Evolutionary conservation across 164 flowering plant genomes (phyloP), one percentile per base, ranked within the genome.

Genomic region (Stephania yunnanensis): DNA sequence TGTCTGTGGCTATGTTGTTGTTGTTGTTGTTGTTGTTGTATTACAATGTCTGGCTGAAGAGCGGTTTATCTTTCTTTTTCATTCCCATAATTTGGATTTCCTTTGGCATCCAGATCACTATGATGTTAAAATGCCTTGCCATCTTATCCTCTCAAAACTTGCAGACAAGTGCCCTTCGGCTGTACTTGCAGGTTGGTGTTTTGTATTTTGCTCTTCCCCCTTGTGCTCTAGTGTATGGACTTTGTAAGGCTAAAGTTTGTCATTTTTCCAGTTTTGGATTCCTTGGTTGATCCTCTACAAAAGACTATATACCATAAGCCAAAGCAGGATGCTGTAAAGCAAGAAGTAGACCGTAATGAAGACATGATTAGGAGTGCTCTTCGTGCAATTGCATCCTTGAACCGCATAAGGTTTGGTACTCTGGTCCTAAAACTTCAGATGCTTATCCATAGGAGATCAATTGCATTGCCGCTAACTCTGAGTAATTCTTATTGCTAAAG

Each of bases 41-140:
- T 5, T 69, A 69, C 10, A 17, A n/a, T 61, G 66, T 20, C 20
- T 17, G 42, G 66, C 5, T 15, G 66, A 61, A 61, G 66, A 20
- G 13, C 36, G 30, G 64, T 53, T 75, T 6, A 20, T 31, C 72
- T 75, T 29, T 22, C 19, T n/a, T 12, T 64, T 68, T 19, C 53
- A 10, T 15, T 46, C 53, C 11, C 11, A 20, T 71, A 48, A 44
- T 70, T 73, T 42, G 44, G 44, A 46, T 5, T 79, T 80, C 69
- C 50, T 71, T 65, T 69, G 22, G 22, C 20, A 75, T 76, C 78
- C 93, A 92, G 98, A 94, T 91, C 98, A 92, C 80, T 96, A 94
- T 82, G 99, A 96, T 85, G 97, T 96, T 61, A 96, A 96, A 82
- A 94, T 96, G 99, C 98, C 98, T 67, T 96, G 99, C 80, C 99